These are phyloP conservation scores for Pisolithus orientalis DNA, from an alignment of 768 basidiomycete species.

Conservation along the genomic window DNA sequence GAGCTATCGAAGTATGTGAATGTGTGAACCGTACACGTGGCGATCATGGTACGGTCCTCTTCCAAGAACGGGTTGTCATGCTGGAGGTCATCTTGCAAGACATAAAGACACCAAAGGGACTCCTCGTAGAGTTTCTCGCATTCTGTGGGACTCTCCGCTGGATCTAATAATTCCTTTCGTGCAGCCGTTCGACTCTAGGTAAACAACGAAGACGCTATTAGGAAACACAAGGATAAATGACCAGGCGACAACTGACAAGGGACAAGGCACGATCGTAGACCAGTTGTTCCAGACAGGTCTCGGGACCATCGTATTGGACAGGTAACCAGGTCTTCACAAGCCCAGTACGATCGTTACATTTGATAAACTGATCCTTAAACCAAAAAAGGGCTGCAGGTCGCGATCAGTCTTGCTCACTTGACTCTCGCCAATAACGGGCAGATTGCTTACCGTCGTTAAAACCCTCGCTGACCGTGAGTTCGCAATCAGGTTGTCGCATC, in stretches of 20 bases:
- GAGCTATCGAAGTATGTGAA: constrained; percentile 4
- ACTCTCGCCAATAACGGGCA: not conserved
- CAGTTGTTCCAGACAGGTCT: constrained; percentile 82
- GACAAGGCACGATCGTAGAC: constrained; percentile 89
- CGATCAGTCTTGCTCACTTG: constrained; percentile 3
- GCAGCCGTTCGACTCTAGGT: constrained; percentile 87
- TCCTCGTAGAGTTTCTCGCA: constrained; percentile 95
- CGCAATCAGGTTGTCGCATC: constrained; percentile 71
- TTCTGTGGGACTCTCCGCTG: constrained; percentile 67
- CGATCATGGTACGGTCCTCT: constrained; percentile 74
- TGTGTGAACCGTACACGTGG: constrained; percentile 50
- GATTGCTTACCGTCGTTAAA: constrained; percentile 62
- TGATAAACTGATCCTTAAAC: constrained; percentile 92
- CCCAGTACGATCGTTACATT: constrained; percentile 88
- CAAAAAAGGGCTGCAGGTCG: constrained; percentile 59
- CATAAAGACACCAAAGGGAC: constrained; percentile 89
- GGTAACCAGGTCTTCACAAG: constrained; percentile 86
- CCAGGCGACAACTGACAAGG: constrained; percentile 48
- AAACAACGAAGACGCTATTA: not conserved
- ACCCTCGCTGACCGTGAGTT: constrained; percentile 70
- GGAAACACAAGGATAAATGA: not conserved
- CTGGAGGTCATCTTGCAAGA: constrained; percentile 86
- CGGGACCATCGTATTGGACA: constrained; percentile 73
- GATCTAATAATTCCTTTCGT: constrained; percentile 80
- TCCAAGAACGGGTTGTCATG: constrained; percentile 80